These are phyloP conservation scores for Boletus eberwhitei DNA, from an alignment of 768 basidiomycete genomes.

Conservation along the genomic window DNA sequence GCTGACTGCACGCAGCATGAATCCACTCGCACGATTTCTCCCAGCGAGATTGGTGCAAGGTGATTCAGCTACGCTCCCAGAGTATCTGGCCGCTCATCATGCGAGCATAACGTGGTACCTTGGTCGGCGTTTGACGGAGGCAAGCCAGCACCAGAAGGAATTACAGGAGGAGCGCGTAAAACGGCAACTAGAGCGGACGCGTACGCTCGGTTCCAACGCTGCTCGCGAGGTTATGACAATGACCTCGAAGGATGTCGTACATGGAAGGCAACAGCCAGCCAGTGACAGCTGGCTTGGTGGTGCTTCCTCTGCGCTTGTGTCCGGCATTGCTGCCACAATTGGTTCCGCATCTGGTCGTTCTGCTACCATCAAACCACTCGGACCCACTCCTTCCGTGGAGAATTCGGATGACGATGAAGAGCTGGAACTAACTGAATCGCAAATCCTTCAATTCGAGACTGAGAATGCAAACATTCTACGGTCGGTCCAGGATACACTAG, in stretches of 20 bases:
- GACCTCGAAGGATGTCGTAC: conserved; percentile 29
- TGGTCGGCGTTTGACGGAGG: conserved; percentile 72
- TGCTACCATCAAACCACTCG: conserved; percentile 25
- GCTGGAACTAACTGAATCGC: conserved; percentile 76
- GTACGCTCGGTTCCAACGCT: conserved; percentile 79
- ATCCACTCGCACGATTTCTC: conserved; percentile 65
- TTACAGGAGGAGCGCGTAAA: conserved; percentile 94
- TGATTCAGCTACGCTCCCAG: conserved; percentile 48
- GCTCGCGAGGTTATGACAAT: conserved; percentile 57
- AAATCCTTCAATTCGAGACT: conserved; percentile 88
- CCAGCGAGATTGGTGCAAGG: conserved; percentile 67
- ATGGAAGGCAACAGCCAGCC: conserved; percentile 15
- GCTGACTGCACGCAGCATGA: conserved; percentile 59
- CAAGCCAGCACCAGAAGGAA: conserved; percentile 75
- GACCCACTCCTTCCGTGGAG: conserved; percentile 35
- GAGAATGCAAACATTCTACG: conserved; percentile 88
- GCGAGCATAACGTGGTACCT: conserved; percentile 92
- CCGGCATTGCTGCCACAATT: conserved; percentile 58
- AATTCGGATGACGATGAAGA: conserved; percentile 67
- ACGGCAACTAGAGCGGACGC: conserved; percentile 80
- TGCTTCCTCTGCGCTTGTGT: conserved; percentile 51
- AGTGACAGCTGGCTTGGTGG: conserved; percentile 60
- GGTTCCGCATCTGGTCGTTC: conserved; percentile 41
- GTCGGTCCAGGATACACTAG: conserved; percentile 80
- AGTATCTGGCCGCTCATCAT: conserved; percentile 84